Percentiles rank a stretch among this genome's conserved stretches.
Evolutionary conservation across 108 stramenopile species (phyloP).

Genomic region (Schizochytrium sp.): DNA sequence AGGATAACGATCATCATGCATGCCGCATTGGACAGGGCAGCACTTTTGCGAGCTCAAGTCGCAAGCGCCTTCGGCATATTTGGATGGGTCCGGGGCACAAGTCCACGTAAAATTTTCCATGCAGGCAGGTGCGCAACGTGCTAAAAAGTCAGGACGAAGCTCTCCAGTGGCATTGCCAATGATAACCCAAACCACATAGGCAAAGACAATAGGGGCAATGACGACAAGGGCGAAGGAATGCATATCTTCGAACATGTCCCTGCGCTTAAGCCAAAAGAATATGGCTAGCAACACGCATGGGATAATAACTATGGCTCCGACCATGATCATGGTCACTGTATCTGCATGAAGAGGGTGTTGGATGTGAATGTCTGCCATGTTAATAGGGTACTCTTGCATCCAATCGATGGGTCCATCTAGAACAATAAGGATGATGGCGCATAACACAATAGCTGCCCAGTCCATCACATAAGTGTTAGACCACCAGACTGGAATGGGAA

Average conservation of each 20-base stretch:
- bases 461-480: constrained; percentile 5
- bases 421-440: neutral
- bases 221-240: neutral
- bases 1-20: neutral
- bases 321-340: constrained; percentile 1
- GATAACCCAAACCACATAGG: constrained; percentile 34
- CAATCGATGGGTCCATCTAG: neutral
- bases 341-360: neutral
- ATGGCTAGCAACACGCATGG: neutral
- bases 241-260: neutral
- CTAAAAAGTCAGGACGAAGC: constrained; percentile 19
- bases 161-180: constrained; percentile 23
- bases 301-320: neutral
- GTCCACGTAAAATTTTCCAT: constrained; percentile 38
- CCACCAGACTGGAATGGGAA: constrained; percentile 14
- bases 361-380: neutral
- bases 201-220: constrained; percentile 5
- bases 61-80: neutral
- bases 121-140: constrained; percentile 28
- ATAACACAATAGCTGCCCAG: neutral
- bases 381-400: neutral
- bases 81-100: neutral
- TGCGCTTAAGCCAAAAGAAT: neutral
- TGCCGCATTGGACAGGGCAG: constrained; percentile 16
- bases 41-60: neutral